Evolutionary conservation across 805 yeast species (phyloP), one percentile per base, ranked within the genome.

Genomic region (Candida mattraensis): DNA sequence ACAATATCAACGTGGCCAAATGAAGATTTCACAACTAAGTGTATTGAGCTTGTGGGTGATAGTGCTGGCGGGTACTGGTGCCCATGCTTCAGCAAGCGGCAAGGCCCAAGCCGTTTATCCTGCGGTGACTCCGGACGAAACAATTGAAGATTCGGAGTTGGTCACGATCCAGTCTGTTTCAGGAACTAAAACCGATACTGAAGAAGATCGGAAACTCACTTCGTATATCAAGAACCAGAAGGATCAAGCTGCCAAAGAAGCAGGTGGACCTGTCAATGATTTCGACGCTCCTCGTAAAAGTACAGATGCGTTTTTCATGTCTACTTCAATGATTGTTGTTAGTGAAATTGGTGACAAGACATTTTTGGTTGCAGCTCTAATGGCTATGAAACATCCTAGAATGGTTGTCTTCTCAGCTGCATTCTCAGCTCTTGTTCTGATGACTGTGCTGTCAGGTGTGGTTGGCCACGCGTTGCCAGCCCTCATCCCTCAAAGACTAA

Each of bases 341-440:
- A 85, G 95, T 18, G 99, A 93, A 62, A 83, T 93, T 40, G 99
- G 99, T 41, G 99, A 93, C 61, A 93, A 93, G 66, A 93, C 99
- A 0, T 93, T 93, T 58, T 72, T 93, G 47, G 87, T 93, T 51
- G 97, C 99, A 22, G 98, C 97, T 2, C 70, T 93, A 47, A 89
- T 93, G 96, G 96, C 98, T 19, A 93, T 93, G 98, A 85, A 87
- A 57, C 82, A 88, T 62, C 77, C 89, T 13, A 74, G 94, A 52
- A 52, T 74, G 54, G 70, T 87, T 30, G 98, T 93, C n/a, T 91
- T 93, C 58, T 69, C 87, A 7, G 80, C 96, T 11, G 93, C 96
- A 3, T 87, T 87, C 47, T 59, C 83, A 10, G 87, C 98, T 2
- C 72, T 93, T 52, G 86, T 78, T 3, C 60, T 93, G 37, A 93